Evolutionary conservation across 2,329 filamentous ascomycete genomes (phyloP), one percentile per base, ranked within the genome.

Genomic region (Colletotrichum tabaci): DNA sequence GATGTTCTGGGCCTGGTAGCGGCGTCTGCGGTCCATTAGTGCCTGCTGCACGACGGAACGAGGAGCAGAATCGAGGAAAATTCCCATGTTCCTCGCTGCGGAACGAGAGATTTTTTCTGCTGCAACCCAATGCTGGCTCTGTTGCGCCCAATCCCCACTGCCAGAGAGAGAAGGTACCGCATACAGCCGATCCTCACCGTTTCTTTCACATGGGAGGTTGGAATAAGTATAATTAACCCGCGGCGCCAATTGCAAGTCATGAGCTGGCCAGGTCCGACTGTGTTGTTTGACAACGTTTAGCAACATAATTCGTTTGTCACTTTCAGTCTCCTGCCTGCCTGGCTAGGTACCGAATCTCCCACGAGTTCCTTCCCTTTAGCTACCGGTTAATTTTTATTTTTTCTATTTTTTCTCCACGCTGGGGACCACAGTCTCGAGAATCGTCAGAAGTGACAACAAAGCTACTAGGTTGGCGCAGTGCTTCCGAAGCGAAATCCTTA

Each of bases 101-200:
- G 52, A 13, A 40, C 9, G 30, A 50, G 58, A 50, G 18, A 52
- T 42, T 61, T 52, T 35, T 35, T 35, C 30, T 35, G 30, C 30
- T 58, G 60, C 60, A 52, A 62, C 35, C 46, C 60, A 50, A 65
- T 38, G 46, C 50, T 62, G 38, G 46, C n/a, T 12, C 53, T 60
- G 47, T 53, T 40, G 65, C 58, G 69, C 65, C 69, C 66, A 72
- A 72, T 42, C 53, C 35, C 35, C 58, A 69, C 69, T 68, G 26
- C 68, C 23, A 12, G 9, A 15, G 10, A 38, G 23, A 53, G 52
- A 12, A 55, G 30, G 16, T 52, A 16, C 30, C 26, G n/a, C 53
- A 15, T 38, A 30, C 0, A 30, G 7, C 30, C 30, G 8, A 35
- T 42, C 57, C 15, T 71, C 65, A 68, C 65, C 58, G 65, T 55